These are phyloP conservation scores for Xanthoceras sorbifolium DNA, from an alignment of 345 rosid genomes.

Conservation along the genomic window DNA sequence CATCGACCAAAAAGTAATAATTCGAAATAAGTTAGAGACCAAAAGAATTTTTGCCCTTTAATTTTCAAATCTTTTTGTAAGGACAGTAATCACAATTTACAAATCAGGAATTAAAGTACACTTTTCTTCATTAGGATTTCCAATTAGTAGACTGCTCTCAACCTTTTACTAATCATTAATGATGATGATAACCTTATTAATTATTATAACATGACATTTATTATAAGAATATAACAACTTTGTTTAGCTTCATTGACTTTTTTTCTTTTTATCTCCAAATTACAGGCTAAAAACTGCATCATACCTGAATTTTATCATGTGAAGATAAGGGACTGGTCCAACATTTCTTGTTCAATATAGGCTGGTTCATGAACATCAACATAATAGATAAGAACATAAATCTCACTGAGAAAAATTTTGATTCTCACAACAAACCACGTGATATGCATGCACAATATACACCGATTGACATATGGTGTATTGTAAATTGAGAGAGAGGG, in stretches of 20 bases:
- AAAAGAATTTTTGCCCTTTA: no score
- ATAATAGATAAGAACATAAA: background rate
- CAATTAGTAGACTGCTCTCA: no score
- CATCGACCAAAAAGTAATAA: no score
- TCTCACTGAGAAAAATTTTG: background rate
- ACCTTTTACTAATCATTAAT: no score
- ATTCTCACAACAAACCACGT: background rate
- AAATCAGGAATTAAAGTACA: no score
- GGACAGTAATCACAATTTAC: no score
- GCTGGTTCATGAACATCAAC: background rate
- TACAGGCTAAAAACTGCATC: background rate
- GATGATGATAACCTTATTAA: no score
- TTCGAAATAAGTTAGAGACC: no score
- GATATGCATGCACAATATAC: background rate
- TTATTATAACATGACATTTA: background rate
- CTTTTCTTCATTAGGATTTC: no score
- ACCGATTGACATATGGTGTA: background rate
- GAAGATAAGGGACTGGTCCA: background rate
- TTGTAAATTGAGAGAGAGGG: background rate
- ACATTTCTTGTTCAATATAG: background rate
- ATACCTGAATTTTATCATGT: background rate
- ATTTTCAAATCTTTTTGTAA: no score
- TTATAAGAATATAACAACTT: background rate
- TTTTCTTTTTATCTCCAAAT: background rate
- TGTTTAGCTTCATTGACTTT: background rate